Evolutionary conservation across 805 yeast species (phyloP).

Genomic region (Yamadazyma ubonensis): DNA sequence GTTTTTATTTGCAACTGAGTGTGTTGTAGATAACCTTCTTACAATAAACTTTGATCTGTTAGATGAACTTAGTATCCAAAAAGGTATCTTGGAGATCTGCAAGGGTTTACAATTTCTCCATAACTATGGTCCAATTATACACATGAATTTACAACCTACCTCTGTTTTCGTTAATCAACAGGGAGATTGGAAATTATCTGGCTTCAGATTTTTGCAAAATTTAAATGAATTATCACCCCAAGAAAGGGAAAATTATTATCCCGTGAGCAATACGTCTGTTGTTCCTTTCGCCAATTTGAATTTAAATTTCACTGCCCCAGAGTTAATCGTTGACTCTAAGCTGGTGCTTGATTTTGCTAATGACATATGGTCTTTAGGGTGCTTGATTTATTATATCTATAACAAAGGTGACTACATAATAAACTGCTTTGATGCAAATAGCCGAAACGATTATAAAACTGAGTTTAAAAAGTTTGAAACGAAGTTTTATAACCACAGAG

Average conservation of each 20-base stretch:
- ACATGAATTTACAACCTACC: constrained; percentile 74
- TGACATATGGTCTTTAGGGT: constrained; percentile 84
- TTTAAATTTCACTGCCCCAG: constrained; percentile 82
- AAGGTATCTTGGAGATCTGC: constrained; percentile 77
- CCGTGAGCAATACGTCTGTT: constrained; percentile 73
- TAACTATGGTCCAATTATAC: constrained; percentile 68
- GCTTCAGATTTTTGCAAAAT: constrained; percentile 53
- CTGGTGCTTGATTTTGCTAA: constrained; percentile 55
- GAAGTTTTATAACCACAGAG: constrained; percentile 41
- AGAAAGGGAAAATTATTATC: constrained; percentile 55
- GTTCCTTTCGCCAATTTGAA: constrained; percentile 76
- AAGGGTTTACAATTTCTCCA: constrained; percentile 84
- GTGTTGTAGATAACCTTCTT: constrained; percentile 56
- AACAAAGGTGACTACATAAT: constrained; percentile 48
- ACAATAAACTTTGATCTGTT: constrained; percentile 36
- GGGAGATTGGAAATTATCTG: constrained; percentile 93
- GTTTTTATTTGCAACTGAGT: constrained; percentile 82
- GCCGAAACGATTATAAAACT: constrained; percentile 59
- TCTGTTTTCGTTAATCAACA: constrained; percentile 74
- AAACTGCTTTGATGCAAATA: constrained; percentile 44
- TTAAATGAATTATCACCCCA: constrained; percentile 48
- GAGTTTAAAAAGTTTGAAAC: constrained; percentile 48
- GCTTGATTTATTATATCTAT: constrained; percentile 70
- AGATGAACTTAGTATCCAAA: constrained; percentile 72
- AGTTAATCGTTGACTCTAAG: constrained; percentile 63